Evolutionary conservation across 2,329 filamentous ascomycete species (phyloP), one percentile per base, ranked within the genome.

Genomic region (Paraphaeosphaeria sporulosa): DNA sequence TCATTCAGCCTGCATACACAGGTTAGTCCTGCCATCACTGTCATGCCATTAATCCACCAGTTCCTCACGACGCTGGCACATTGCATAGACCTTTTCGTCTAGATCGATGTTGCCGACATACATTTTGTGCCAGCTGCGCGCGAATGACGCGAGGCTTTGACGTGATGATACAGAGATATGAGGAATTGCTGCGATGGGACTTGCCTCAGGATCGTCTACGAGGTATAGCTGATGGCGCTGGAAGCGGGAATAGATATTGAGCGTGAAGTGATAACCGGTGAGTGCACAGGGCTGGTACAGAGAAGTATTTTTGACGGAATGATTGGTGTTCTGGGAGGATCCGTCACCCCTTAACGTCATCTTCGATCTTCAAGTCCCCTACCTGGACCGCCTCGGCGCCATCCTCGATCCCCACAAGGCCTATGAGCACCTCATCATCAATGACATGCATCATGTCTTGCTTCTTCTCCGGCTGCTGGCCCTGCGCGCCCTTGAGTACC

Each of bases 401-500:
- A 19, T 63, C 48, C 17, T 67, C 67, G 57, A 76, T 48, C 1
- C 63, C 69, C 2, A 75, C 61, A 9, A 76, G 55, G 0, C 73
- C 74, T 21, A 74, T 53, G 17, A 76, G 54, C 10, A 73, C 73
- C 43, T 76, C 74, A 44, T 77, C 73, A 57, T 76, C 73, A 47
- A 77, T 71, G 2, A 70, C 61, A 58, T 76, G 69, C 23, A 58
- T 58, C 58, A 69, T 68, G 50, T 66, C 66, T 8, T 68, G 64
- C 40, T 72, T 74, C 52, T 51, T 57, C 9, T 68, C 69, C 19
- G 69, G 69, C 59, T 72, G 71, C 60, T 76, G 71, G 2, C 71
- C 71, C 60, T 75, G 74, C 10, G 68, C 65, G 10, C 66, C 72
- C 47, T 67, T 71, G 13, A 77, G 59, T 53, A 68, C 64, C 8